Evolutionary conservation across 2,329 filamentous ascomycete species (phyloP), one percentile per base, ranked within the genome.

Genomic region (Alternaria hordeiaustralica): DNA sequence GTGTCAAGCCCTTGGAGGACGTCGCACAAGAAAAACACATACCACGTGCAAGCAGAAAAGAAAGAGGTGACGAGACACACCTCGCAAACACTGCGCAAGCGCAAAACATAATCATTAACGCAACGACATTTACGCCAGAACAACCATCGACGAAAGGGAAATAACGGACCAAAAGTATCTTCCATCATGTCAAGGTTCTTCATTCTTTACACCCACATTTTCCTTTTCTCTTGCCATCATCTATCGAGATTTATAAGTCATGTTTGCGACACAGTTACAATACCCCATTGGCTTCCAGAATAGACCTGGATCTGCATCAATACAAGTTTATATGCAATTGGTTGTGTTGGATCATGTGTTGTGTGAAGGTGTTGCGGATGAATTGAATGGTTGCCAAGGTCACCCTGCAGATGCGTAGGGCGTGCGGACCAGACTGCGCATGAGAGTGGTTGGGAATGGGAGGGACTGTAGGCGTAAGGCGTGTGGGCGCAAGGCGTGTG

Each of bases 71-170:
- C 49, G 13, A 21, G 15, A 26, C 36, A 5, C 12, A 36, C 25
- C 21, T 3, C 21, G 33, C 30, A 23, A 7, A 43, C 25, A 28
- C 33, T n/a, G 9, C 43, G 41, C 43, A 15, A 20, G 43, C 11
- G 44, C 12, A 56, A 47, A 28, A 56, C 11, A 12, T 15, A 33
- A 46, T 30, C 46, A 49, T 44, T 36, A 57, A 51, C 59, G 59
- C 45, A 50, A 61, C 59, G 59, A 61, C 54, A 61, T 58, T 61
- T 51, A 61, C 59, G 59, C 53, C 59, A 57, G 30, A 61, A 61
- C 43, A 49, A 61, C 36, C 18, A 60, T 54, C 41, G 26, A 60
- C 49, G 57, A 60, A 18, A 13, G 33, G 33, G 28, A 25, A 36
- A 21, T 30, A 33, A 53, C 33, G 49, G 30, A 23, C 20, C 9